These are phyloP conservation scores for Acacia concinna DNA, from an alignment of 331 rosid genomes.

Conservation along the genomic window DNA sequence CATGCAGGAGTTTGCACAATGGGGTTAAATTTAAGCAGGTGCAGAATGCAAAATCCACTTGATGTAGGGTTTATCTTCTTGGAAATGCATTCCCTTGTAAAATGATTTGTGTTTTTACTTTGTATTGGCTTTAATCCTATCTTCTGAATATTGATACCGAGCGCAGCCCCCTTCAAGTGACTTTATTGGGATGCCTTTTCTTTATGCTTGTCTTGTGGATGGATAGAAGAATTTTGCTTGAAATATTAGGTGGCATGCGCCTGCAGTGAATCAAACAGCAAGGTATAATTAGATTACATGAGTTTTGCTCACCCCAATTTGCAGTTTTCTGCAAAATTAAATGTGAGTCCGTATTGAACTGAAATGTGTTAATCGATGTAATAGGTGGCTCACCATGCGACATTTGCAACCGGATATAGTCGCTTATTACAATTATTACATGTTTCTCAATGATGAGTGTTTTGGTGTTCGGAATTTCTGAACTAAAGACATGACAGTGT, in stretches of 20 bases:
- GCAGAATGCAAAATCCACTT: constrained; percentile 32
- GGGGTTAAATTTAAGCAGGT: constrained; percentile 47
- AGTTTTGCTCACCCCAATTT: not conserved
- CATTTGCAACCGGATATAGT: not conserved
- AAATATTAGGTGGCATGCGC: too few relatives aligned
- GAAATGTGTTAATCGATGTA: not conserved
- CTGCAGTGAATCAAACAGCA: not conserved
- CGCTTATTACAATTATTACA: not conserved
- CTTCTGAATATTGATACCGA: not conserved
- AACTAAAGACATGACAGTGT: not conserved
- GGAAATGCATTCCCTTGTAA: constrained; percentile 8
- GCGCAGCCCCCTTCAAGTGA: not conserved
- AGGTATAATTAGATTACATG: not conserved
- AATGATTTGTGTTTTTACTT: not conserved
- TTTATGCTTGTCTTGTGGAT: not conserved
- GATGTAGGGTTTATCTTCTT: not conserved
- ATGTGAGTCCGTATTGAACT: not conserved
- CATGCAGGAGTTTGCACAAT: constrained; percentile 60
- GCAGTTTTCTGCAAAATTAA: not conserved
- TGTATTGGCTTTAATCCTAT: constrained; percentile 20
- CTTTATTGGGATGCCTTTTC: not conserved
- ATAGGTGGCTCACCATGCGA: not conserved
- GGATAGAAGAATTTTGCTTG: not conserved
- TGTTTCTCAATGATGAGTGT: not conserved
- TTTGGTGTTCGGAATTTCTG: not conserved